Percentiles rank a stretch among this genome's conserved stretches.
Conservation (phyloP, 768 basidiomycete genomes). For the Clavaria fumosa region DNA sequence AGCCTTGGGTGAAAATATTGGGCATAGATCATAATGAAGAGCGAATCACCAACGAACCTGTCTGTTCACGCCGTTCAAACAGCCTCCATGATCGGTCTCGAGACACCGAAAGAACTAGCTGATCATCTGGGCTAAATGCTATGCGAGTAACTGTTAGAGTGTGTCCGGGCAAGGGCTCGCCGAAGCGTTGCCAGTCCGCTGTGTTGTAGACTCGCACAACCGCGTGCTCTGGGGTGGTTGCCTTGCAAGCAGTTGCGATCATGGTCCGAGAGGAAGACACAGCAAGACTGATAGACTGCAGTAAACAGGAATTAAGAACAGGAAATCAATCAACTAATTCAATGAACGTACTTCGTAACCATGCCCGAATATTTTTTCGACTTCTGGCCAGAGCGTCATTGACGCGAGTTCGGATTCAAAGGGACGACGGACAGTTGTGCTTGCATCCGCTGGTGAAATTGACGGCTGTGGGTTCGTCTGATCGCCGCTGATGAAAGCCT, state of each 20-base stretch:
- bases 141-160: slow-evolving; percentile 80
- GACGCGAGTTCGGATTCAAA: slow-evolving; percentile 85
- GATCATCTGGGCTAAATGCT: slow-evolving; percentile 78
- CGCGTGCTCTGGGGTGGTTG: slow-evolving; percentile 79
- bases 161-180: slow-evolving; percentile 69
- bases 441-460: slow-evolving; percentile 2
- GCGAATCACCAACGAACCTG: slow-evolving; percentile 21
- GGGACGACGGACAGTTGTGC: slow-evolving; percentile 25
- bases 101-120: slow-evolving; percentile 66
- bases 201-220: slow-evolving; percentile 74
- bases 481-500: slow-evolving; percentile 63
- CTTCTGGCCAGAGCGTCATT: slow-evolving; percentile 89
- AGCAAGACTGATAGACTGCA: slow-evolving; percentile 65
- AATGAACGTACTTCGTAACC: slow-evolving; percentile 70
- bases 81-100: slow-evolving; percentile 87
- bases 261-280: slow-evolving; percentile 53
- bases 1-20: slow-evolving; percentile 28
- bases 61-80: slow-evolving; percentile 34
- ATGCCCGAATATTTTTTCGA: slow-evolving; percentile 94
- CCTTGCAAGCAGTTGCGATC: slow-evolving; percentile 83
- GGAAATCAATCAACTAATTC: background rate
- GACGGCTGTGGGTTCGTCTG: slow-evolving; percentile 1
- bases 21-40: slow-evolving; percentile 2
- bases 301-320: slow-evolving; percentile 1
- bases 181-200: slow-evolving; percentile 50